phyloP scores from a whole-genome alignment of 2,329 filamentous ascomycete genomes.

The Beauveria caledonica region DNA sequence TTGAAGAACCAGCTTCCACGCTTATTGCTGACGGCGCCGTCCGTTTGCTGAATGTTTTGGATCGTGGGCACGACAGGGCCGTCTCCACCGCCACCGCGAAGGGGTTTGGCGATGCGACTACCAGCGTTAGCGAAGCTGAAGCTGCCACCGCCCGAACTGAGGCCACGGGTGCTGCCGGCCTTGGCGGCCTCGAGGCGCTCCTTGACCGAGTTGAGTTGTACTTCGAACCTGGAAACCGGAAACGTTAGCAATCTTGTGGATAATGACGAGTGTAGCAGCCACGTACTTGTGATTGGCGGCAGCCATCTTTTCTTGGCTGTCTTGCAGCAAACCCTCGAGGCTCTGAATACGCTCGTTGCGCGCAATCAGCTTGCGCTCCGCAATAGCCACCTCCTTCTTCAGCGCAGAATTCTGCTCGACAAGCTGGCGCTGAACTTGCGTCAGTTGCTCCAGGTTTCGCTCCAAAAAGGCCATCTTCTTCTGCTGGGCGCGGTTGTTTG shows the following conservation, averaged over 20 bases:
- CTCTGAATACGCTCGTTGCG: conserved; percentile 95
- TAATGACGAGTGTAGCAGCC: conserved; percentile 1
- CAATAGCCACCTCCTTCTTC: conserved; percentile 99
- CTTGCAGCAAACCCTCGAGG: conserved; percentile 83
- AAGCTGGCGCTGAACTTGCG: conserved; percentile 91
- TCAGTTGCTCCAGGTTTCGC: conserved; percentile 94
- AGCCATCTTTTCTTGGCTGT: conserved; percentile 97
- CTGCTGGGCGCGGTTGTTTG: conserved; percentile 96
- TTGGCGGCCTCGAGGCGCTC: conserved; percentile 95
- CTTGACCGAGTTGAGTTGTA: conserved; percentile 93
- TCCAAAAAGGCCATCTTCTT: conserved; percentile 99
- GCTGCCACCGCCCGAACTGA: conserved; percentile 57
- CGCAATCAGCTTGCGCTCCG: conserved; percentile 92
- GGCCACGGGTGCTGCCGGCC: conserved; percentile 76
- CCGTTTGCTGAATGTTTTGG: conserved; percentile 50
- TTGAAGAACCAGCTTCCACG: conserved; percentile 69
- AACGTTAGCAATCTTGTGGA: conserved; percentile 19
- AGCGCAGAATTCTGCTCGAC: conserved; percentile 95
- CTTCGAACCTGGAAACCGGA: conserved; percentile 70
- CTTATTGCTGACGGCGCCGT: conserved; percentile 46
- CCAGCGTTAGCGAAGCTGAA: conserved; percentile 63
- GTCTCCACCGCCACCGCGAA: conserved; percentile 50
- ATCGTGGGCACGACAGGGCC: conserved; percentile 45
- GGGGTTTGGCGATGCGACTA: conserved; percentile 61
- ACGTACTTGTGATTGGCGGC: conserved; percentile 93